Percentiles rank a stretch among this genome's conserved stretches.
Evolutionary conservation across 352 stramenopile species (phyloP).

Genomic region (Vaucheria bursata): DNA sequence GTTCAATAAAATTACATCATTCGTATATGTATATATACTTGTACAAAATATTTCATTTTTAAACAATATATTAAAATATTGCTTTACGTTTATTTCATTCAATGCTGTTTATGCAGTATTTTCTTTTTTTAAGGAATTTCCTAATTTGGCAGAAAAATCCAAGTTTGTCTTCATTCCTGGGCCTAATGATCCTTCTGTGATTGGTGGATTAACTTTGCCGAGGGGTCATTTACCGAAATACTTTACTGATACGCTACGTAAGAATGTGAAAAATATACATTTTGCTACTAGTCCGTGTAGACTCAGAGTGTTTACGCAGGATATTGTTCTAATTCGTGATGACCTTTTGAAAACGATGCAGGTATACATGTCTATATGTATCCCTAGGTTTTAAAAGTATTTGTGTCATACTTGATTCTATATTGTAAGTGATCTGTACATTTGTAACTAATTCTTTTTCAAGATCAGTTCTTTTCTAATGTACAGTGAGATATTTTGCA

Average conservation of each 20-base stretch:
- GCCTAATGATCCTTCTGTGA: slow-evolving; percentile 69
- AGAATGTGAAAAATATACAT: slow-evolving; percentile 55
- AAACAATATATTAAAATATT: not conserved
- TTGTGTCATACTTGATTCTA: not conserved
- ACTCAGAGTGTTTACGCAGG: slow-evolving; percentile 75
- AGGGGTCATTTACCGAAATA: slow-evolving; percentile 4
- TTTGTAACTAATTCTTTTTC: too few relatives aligned
- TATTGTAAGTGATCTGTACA: too few relatives aligned
- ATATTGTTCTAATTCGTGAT: slow-evolving; percentile 81
- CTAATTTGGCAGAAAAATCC: slow-evolving; percentile 63
- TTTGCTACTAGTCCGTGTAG: slow-evolving; percentile 77
- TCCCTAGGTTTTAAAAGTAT: too few relatives aligned
- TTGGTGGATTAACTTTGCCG: slow-evolving; percentile 58
- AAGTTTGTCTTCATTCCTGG: slow-evolving; percentile 78
- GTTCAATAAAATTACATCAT: too few relatives aligned
- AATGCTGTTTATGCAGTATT: slow-evolving; percentile 60
- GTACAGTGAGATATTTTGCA: too few relatives aligned
- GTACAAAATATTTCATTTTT: not conserved
- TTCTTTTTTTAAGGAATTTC: slow-evolving; percentile 70
- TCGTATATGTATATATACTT: too few relatives aligned
- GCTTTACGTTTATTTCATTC: not conserved
- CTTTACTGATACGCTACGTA: slow-evolving; percentile 32
- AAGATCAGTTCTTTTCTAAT: too few relatives aligned
- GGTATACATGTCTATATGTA: too few relatives aligned
- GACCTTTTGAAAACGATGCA: slow-evolving; percentile 80